A percentile compares a stretch with the other conserved stretches of the same genome.
Conservation (phyloP, 176 grass and related monocot species). For the Tillandsia fasciculata region DNA sequence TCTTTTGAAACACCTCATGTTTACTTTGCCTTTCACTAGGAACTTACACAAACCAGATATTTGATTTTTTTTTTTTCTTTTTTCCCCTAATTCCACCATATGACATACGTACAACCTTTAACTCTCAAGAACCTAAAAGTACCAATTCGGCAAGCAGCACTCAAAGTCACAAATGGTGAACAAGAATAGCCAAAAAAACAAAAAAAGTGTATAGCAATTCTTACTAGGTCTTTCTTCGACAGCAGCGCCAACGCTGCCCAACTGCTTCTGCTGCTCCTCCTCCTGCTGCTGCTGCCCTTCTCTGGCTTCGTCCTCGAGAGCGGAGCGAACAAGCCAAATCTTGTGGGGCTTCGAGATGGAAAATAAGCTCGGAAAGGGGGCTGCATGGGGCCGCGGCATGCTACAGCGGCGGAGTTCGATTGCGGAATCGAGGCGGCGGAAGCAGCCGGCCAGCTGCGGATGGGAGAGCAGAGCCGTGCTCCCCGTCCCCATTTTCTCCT, state of each 20-base stretch:
- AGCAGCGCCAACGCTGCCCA: not conserved
- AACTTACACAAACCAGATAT: no score
- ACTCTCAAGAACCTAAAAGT: no score
- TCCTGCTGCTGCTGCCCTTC: not conserved
- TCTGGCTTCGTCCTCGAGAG: conserved; percentile 2
- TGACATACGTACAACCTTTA: no score
- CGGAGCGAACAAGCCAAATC: not conserved
- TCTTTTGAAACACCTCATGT: no score
- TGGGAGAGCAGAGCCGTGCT: conserved; percentile 4
- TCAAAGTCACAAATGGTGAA: no score
- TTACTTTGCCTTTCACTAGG: no score
- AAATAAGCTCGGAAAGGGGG: not conserved
- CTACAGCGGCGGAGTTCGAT: not conserved
- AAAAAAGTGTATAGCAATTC: not conserved
- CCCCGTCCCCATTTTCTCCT: not conserved
- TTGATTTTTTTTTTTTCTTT: no score
- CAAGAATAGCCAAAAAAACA: no score
- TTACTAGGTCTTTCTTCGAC: not conserved
- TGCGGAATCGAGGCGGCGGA: not conserved
- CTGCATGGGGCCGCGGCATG: no score
- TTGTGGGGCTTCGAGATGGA: not conserved
- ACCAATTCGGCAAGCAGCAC: no score
- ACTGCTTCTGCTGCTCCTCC: not conserved
- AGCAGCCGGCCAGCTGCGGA: not conserved
- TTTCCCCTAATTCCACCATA: no score